phyloP scores from a whole-genome alignment of 345 rosid species.

The Iberis pinnata region DNA sequence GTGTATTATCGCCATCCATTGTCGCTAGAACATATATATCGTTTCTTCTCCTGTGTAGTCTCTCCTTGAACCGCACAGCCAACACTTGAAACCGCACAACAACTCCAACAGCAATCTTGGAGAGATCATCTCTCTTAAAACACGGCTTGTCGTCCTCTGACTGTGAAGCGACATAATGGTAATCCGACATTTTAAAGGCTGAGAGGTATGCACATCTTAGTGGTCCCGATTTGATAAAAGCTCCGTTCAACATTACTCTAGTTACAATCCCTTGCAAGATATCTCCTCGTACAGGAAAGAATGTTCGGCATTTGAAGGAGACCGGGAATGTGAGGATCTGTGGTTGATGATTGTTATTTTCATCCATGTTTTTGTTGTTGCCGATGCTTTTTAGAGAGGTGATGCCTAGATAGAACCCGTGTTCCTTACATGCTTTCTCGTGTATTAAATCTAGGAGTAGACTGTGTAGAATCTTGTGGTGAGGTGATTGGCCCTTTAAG shows the following conservation, averaged over 20 bases:
- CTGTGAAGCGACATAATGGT: constrained; percentile 11
- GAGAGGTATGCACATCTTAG: constrained; percentile 26
- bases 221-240: constrained; percentile 20
- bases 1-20: constrained; percentile 15
- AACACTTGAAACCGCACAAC: constrained; percentile 23
- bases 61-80: constrained; percentile 22
- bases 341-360: neutral
- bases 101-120: constrained; percentile 26
- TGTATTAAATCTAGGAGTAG: constrained; percentile 19
- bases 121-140: constrained; percentile 24
- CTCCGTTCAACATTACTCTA: constrained; percentile 8
- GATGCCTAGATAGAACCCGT: constrained; percentile 26
- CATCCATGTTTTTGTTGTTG: neutral
- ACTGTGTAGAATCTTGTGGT: constrained; percentile 5
- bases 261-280: constrained; percentile 26
- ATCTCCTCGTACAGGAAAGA: constrained; percentile 26
- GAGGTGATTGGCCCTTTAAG: constrained; percentile 5
- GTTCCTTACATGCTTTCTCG: constrained; percentile 24
- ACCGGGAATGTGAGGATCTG: constrained; percentile 11
- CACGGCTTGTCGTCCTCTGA: neutral
- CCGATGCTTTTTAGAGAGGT: constrained; percentile 25
- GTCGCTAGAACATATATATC: constrained; percentile 25
- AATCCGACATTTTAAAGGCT: constrained; percentile 18
- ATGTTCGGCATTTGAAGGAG: constrained; percentile 31
- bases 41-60: constrained; percentile 2